Evolutionary conservation across 2,329 filamentous ascomycete genomes (phyloP), one percentile per base, ranked within the genome.

Genomic region (Gliomastix tumulicola): DNA sequence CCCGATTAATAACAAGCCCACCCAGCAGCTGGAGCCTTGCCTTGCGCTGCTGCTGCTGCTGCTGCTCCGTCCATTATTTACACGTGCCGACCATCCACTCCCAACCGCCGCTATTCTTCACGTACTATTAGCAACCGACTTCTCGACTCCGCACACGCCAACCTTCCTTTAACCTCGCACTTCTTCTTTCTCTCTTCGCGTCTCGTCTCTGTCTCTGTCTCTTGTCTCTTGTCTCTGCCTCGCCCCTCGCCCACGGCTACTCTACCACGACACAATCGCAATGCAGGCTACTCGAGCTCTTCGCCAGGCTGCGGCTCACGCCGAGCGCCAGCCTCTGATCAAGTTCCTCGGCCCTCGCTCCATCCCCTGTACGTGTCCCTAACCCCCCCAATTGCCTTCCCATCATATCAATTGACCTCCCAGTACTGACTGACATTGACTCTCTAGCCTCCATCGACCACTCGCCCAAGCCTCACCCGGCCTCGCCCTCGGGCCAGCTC

Each of bases 381-480:
- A 13, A 12, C 12, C 20, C 17, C 21, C 12, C 21, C 17, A 19
- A 35, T 18, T 18, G 20, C 15, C 10, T 30, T 9, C 27, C 28
- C 13, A 13, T 20, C 25, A 16, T n/a, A 17, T 21, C 21, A 37
- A 25, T 38, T 42, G 20, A 44, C 36, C 12, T 11, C 16, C 12
- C 6, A 33, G 18, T 33, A 23, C 49, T 56, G 38, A 57, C 39
- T 38, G 28, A 21, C 40, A 44, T 20, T 34, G n/a, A 28, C 28
- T 13, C n/a, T 16, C 38, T 62, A 88, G 84, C 80, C 49, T 63
- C 69, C 40, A 54, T 88, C 54, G 84, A 88, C 69, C 83, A 88
- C 70, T 70, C 79, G 32, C 82, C 83, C 43, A 73, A 79, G 48
- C 74, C 77, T 49, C 84, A 88, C 68, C 84, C 84, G 27, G 82